Conservation (phyloP, 2,329 filamentous ascomycete species). For the Ceratocystiopsis minuta region DNA sequence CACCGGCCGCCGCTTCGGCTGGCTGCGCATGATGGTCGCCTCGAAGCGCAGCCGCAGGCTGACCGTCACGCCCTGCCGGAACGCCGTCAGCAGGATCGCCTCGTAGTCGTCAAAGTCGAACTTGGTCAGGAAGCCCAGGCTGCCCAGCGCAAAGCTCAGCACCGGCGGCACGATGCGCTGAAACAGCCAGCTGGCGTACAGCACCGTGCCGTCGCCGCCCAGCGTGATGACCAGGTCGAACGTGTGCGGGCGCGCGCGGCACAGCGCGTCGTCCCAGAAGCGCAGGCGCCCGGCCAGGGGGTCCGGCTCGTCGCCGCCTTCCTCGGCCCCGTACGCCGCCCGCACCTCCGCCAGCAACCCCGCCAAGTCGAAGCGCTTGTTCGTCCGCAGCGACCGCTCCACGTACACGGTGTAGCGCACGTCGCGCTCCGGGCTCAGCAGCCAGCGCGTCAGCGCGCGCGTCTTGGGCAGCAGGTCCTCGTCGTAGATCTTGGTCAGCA, state of each 20-base stretch:
- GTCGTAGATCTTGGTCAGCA: constrained; percentile 87
- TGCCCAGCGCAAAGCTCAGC: constrained; percentile 75
- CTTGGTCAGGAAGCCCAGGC: constrained; percentile 86
- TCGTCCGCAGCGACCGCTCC: constrained; percentile 54
- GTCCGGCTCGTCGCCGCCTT: constrained; percentile 16
- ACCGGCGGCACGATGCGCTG: constrained; percentile 89
- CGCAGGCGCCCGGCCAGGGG: constrained; percentile 38
- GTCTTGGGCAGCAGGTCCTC: constrained; percentile 60
- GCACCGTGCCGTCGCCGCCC: constrained; percentile 88
- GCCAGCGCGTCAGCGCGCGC: constrained; percentile 60
- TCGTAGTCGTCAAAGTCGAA: constrained; percentile 74
- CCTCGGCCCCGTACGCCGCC: constrained; percentile 19
- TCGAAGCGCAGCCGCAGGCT: constrained; percentile 80
- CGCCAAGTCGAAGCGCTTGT: constrained; percentile 55
- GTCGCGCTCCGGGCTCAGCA: constrained; percentile 52
- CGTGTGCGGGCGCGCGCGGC: constrained; percentile 57
- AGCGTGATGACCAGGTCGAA: constrained; percentile 91
- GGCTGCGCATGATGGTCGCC: constrained; percentile 77
- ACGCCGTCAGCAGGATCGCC: constrained; percentile 50
- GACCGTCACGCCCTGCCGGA: constrained; percentile 71
- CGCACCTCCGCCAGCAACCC: constrained; percentile 47
- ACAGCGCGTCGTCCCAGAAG: constrained; percentile 73
- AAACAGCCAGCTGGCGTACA: constrained; percentile 94
- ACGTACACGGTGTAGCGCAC: constrained; percentile 64
- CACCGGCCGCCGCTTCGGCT: constrained; percentile 25